Evolutionary conservation across 192 early-diverging fungal genomes (phyloP), one percentile per base, ranked within the genome.

Genomic region (Glomus cerebriforme): DNA sequence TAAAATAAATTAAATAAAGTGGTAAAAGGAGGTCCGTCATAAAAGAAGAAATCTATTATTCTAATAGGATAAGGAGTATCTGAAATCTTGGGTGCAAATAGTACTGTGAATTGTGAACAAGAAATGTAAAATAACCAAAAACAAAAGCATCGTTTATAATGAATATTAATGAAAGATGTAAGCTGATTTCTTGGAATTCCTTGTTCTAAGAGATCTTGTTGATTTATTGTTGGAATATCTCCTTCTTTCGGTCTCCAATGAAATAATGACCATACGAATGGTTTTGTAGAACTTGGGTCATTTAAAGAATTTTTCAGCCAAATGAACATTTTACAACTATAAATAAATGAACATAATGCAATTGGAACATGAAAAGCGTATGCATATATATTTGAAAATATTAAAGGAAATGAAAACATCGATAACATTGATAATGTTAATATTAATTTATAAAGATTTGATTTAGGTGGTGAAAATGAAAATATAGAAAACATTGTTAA

Each of bases 1-100:
- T 70, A 70, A 8, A 70, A 70, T 70, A 70, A 19, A 1, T 22
- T 27, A 35, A 34, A 45, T 26, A 70, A 45, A 70, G 68, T 45
- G 12, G 24, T 70, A 19, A 70, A 54, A 6, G 6, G 49, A 54
- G 49, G 13, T 5, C 34, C 34, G 19, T 27, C 68, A n/a, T 35
- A 43, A 45, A 12, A 9, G 24, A 70, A 9, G 24, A 43, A 70
- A 12, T 70, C 10, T 24, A 70, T 70, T 2, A 70, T 22, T 31
- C 68, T 27, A 10, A 37, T 35, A 3, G 34, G 34, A 45, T 43
- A 70, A 45, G 68, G 8, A 12, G 15, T 70, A 6, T 13, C 15
- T 39, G 32, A 22, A 43, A 70, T 26, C 6, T 70, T 22, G 24
- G 68, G 68, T 26, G n/a, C 35, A 35, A 70, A 70, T 27, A 39